phyloP scores from a whole-genome alignment of 257 asterid genomes.

The Lavandula angustifolia region DNA sequence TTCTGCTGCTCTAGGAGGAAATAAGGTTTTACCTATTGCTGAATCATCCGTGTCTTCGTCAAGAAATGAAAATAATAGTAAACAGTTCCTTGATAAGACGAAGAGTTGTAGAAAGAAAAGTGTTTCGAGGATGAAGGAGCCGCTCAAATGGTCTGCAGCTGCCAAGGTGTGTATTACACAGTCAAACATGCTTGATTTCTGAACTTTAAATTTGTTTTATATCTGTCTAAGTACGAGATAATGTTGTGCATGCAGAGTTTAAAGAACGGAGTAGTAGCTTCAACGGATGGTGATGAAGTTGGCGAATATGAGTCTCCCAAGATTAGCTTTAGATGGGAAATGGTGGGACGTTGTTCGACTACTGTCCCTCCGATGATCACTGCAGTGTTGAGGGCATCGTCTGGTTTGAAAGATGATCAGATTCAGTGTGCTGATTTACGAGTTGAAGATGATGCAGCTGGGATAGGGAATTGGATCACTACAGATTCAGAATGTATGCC shows the following conservation, averaged over 20 bases:
- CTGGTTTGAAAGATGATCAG: slow-evolving; percentile 36
- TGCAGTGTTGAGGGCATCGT: slow-evolving; percentile 29
- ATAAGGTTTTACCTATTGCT: slow-evolving; percentile 56
- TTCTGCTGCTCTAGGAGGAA: slow-evolving; percentile 31
- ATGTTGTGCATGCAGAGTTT: slow-evolving; percentile 47
- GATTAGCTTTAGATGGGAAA: slow-evolving; percentile 70
- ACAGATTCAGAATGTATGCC: slow-evolving; percentile 79
- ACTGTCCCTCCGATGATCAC: not conserved
- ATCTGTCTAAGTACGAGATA: not conserved
- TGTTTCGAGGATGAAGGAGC: slow-evolving; percentile 63
- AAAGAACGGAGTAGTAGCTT: slow-evolving; percentile 39
- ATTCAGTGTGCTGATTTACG: slow-evolving; percentile 22
- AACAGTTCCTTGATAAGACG: slow-evolving; percentile 24
- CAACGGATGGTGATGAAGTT: slow-evolving; percentile 48
- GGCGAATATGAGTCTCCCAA: slow-evolving; percentile 69
- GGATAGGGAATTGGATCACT: slow-evolving; percentile 68
- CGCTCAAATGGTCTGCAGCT: slow-evolving; percentile 74
- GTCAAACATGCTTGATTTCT: too few relatives aligned
- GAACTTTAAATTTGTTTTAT: too few relatives aligned
- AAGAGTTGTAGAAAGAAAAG: slow-evolving; percentile 48
- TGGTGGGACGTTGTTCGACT: slow-evolving; percentile 56
- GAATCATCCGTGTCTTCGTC: slow-evolving; percentile 22
- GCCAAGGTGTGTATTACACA: slow-evolving; percentile 45
- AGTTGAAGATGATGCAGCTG: slow-evolving; percentile 10
- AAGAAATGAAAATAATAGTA: too few relatives aligned